Evolutionary conservation across 148 eudicot genomes (phyloP), one percentile per base, ranked within the genome.

Genomic region (Camellia granthamiana): DNA sequence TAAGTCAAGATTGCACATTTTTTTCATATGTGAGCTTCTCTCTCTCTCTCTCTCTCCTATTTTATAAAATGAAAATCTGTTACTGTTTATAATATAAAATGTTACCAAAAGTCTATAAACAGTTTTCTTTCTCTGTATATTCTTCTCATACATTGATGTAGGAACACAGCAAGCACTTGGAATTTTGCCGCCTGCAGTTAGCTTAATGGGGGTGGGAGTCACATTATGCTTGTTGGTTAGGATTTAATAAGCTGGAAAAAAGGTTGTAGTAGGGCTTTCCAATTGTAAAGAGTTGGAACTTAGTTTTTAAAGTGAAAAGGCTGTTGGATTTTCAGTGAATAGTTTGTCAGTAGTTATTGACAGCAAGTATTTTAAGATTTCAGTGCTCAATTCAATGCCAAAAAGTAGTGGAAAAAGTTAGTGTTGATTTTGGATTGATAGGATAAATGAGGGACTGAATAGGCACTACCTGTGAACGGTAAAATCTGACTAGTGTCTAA

Each of bases 31-130:
- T 65, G 61, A 19, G 13, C 8, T 14, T 64, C 68, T 64, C 68
- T 64, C 67, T 64, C 41, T 64, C 68, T 64, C 68, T 64, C 67
- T 63, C 67, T 63, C 67, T 63, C 67, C 21, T 38, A 7, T 38
- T 63, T 38, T 62, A 9, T 62, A 21, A 64, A 41, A 2, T 0
- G 38, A 41, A 46, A 41, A 38, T 67, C 4, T 41, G 38, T 38
- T 11, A 42, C 47, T 14, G 41, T 42, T 41, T 7, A 67, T 38
- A 41, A 23, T 67, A 3, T 3, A 62, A 62, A 62, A 12, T 10
- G 38, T 30, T 30, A 30, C 38, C 38, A 30, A 30, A 30, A 30
- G 38, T 30, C 38, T 30, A 30, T 30, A 30, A 30, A 43, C 7
- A 42, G 6, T 43, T 69, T 69, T 69, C 51, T 14, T 5, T 69